Evolutionary conservation across 2,329 filamentous ascomycete species (phyloP).

Genomic region (Talaromyces atroroseus): DNA sequence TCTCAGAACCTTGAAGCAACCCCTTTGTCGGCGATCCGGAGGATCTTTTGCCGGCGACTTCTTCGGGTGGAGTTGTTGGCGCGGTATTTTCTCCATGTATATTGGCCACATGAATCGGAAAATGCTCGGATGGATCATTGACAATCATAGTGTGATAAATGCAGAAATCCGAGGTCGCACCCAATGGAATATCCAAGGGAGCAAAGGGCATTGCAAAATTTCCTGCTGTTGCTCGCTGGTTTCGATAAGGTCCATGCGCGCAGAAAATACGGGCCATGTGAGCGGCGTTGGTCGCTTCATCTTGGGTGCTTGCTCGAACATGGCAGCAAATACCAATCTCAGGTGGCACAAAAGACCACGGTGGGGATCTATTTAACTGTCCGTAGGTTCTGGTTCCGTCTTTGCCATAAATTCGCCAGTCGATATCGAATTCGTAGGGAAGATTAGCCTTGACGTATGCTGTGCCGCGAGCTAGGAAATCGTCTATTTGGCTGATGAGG

Average conservation of each 20-base stretch:
- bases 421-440: neutral
- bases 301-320: neutral
- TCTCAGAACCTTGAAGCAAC: neutral
- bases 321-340: neutral
- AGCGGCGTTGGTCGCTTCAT: neutral
- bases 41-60: neutral
- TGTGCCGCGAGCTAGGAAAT: neutral
- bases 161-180: neutral
- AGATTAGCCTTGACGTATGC: neutral
- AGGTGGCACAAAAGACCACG: neutral
- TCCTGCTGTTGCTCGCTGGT: neutral
- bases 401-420: neutral
- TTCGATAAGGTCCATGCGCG: neutral
- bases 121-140: neutral
- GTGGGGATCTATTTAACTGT: neutral
- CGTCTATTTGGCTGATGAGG: constrained; percentile 1
- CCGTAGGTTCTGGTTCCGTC: neutral
- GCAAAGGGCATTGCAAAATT: constrained; percentile 6
- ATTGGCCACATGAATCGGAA: neutral
- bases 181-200: constrained; percentile 1
- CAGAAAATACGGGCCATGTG: neutral
- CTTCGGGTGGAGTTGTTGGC: neutral
- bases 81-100: neutral
- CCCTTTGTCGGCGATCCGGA: neutral
- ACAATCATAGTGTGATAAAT: neutral